Evolutionary conservation across 805 yeast genomes (phyloP), one percentile per base, ranked within the genome.

Genomic region (Myxozyma vanderwaltii): DNA sequence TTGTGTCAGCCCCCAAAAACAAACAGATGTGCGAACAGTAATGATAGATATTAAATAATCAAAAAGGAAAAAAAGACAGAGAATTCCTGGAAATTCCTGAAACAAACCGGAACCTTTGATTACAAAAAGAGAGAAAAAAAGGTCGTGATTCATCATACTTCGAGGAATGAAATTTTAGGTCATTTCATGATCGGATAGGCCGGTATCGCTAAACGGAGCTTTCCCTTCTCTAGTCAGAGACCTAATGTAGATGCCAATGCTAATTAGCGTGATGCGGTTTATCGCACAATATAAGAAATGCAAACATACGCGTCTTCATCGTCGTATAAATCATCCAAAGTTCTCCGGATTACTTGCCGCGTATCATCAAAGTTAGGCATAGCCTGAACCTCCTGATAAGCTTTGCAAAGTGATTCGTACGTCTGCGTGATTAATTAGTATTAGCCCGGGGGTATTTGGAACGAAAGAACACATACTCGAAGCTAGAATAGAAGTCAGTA

Each of bases 331-430:
- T 61, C 64, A 19, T 59, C 63, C 6, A 58, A 15, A 4, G 57
- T 54, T 12, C 63, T 51, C 17, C 64, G 53, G 6, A 23, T 15
- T 17, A 26, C 33, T 15, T 31, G 35, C 8, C 59, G 56, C 12
- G 27, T 29, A 7, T 15, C 7, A 3, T 13, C 21, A 12, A 17
- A 10, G 13, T 33, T 4, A 2, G 53, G 40, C 19, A 43, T 27
- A 8, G 35, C 47, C 15, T 51, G 35, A 5, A 63, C 59, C 10
- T 45, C 54, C 13, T 39, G 45, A 3, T 39, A 57, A 7, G 67
- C 67, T 21, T 27, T 33, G 17, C 53, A 55, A 12, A 63, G 29
- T 23, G 67, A 38, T 38, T 64, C 63, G 39, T 53, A 64, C 13
- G 67, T 49, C 56, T 60, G 26, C 27, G 41, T 27, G 6, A 23